phyloP scores from a whole-genome alignment of 805 yeast species.

The Spathaspora sp. region DNA sequence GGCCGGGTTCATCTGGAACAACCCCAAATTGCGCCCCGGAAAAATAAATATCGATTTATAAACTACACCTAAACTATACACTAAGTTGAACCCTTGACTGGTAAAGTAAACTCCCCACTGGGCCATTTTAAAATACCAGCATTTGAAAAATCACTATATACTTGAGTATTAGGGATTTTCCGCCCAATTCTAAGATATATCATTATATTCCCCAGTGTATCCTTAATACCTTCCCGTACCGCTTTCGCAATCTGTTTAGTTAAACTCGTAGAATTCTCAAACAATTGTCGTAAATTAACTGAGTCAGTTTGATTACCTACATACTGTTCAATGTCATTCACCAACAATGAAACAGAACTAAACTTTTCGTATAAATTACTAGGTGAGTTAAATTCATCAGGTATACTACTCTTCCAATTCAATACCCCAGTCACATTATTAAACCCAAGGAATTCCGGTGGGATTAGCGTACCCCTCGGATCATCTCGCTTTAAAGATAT shows the following conservation, averaged over 20 bases:
- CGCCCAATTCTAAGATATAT: constrained; percentile 58
- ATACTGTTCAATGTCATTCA: constrained; percentile 78
- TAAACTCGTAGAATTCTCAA: constrained; percentile 20
- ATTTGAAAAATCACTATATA: constrained; percentile 59
- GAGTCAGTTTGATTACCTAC: constrained; percentile 46
- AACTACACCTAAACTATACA: too few species aligned
- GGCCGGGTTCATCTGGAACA: too few species aligned
- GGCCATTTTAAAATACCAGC: constrained; percentile 65
- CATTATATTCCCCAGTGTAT: constrained; percentile 26
- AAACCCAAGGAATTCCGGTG: constrained; percentile 43
- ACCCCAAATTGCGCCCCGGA: too few species aligned
- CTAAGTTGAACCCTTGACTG: constrained; percentile 51
- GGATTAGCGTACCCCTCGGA: constrained; percentile 52
- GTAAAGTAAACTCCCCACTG: constrained; percentile 47
- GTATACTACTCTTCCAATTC: constrained; percentile 28
- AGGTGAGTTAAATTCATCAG: constrained; percentile 5
- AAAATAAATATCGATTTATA: too few species aligned
- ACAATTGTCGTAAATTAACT: constrained; percentile 30
- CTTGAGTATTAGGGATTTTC: constrained; percentile 35
- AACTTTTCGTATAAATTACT: constrained; percentile 22
- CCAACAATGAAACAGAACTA: constrained; percentile 58
- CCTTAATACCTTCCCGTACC: constrained; percentile 18
- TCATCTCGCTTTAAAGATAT: constrained; percentile 67
- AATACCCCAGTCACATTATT: constrained; percentile 27
- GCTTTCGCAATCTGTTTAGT: constrained; percentile 25